Evolutionary conservation across 2,329 filamentous ascomycete genomes (phyloP).

Genomic region (Lecanoromycetidae sp.): DNA sequence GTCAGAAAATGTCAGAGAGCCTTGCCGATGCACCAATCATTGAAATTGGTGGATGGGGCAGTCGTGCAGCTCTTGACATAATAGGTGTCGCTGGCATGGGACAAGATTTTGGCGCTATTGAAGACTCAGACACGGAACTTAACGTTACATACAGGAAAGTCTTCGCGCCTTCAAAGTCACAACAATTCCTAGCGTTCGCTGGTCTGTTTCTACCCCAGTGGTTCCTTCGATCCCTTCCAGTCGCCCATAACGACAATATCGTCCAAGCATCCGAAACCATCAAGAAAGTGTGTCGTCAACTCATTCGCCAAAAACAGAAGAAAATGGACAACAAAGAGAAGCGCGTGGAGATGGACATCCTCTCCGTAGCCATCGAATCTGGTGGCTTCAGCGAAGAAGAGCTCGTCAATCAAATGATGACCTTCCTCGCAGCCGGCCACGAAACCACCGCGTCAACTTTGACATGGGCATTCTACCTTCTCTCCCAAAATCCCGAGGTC

Average conservation of each 20-base stretch:
- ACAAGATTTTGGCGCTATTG: slow-evolving; percentile 55
- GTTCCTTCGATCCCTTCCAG: slow-evolving; percentile 29
- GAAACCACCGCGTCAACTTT: slow-evolving; percentile 67
- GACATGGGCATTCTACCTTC: slow-evolving; percentile 61
- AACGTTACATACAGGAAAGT: slow-evolving; percentile 45
- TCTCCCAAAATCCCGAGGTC: slow-evolving; percentile 53
- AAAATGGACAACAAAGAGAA: slow-evolving; percentile 38
- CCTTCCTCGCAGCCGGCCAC: slow-evolving; percentile 71
- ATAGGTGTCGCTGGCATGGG: slow-evolving; percentile 62
- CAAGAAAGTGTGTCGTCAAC: slow-evolving; percentile 49
- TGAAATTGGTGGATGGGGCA: slow-evolving; percentile 51
- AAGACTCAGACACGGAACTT: slow-evolving; percentile 48
- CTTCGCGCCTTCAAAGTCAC: slow-evolving; percentile 42
- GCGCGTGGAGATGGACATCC: slow-evolving; percentile 53
- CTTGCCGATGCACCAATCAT: slow-evolving; percentile 32
- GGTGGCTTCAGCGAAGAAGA: slow-evolving; percentile 66
- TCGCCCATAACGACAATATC: slow-evolving; percentile 26
- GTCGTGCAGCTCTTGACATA: slow-evolving; percentile 60
- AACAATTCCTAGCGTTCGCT: slow-evolving; percentile 46
- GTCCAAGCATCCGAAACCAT: slow-evolving; percentile 14
- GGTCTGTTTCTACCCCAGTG: slow-evolving; percentile 50
- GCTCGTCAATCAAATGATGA: slow-evolving; percentile 83
- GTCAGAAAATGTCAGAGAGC: slow-evolving; percentile 25
- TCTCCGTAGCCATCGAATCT: slow-evolving; percentile 66
- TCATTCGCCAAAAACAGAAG: slow-evolving; percentile 60